Conservation (phyloP, 2,329 filamentous ascomycete species). For the Ceratocystis huliohia region DNA sequence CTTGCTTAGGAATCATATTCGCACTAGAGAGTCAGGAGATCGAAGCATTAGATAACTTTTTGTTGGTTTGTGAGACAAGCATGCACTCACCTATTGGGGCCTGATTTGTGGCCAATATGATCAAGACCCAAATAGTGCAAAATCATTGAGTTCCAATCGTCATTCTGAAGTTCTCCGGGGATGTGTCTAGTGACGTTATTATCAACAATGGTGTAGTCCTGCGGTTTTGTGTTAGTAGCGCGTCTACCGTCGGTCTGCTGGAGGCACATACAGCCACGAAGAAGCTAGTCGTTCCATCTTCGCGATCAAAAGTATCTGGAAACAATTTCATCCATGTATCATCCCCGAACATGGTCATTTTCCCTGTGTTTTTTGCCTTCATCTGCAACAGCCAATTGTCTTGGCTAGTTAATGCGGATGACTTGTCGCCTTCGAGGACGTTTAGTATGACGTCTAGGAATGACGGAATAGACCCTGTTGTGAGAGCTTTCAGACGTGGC, state of each 20-base stretch:
- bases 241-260: background rate
- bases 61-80: background rate
- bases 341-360: conserved; percentile 88
- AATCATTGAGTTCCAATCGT: conserved; percentile 88
- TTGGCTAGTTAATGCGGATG: conserved; percentile 73
- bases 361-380: conserved; percentile 56
- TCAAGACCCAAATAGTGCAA: conserved; percentile 93
- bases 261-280: conserved; percentile 72
- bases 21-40: conserved; percentile 40
- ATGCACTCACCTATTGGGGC: conserved; percentile 55
- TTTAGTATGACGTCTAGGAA: conserved; percentile 96
- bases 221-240: conserved; percentile 5
- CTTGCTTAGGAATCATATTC: conserved; percentile 86
- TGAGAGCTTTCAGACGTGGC: conserved; percentile 94
- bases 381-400: conserved; percentile 96
- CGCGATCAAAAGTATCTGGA: conserved; percentile 70
- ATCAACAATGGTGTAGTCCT: conserved; percentile 98
- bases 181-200: conserved; percentile 93
- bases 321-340: conserved; percentile 98
- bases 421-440: conserved; percentile 85
- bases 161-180: conserved; percentile 55
- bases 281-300: conserved; percentile 92
- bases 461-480: conserved; percentile 93
- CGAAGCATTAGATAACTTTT: background rate
- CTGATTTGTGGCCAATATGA: conserved; percentile 94